A percentile compares a stretch with the other conserved stretches of the same genome.
Conservation (phyloP, 768 basidiomycete species). For the Cubamyces lactineus region DNA sequence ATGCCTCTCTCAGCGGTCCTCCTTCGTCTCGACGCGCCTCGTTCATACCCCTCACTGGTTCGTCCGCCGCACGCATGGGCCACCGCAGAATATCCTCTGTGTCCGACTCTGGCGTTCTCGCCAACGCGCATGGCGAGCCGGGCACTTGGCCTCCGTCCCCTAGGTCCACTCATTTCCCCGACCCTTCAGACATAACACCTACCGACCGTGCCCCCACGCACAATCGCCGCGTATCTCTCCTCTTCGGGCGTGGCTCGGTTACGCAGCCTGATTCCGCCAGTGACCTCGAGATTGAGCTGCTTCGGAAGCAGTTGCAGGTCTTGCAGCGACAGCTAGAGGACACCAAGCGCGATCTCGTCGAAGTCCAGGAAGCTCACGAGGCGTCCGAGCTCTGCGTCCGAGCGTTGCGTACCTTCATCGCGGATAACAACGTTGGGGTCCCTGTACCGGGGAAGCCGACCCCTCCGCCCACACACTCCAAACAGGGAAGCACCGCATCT, state of each 20-base stretch:
- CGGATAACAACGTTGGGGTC: slow-evolving; percentile 67
- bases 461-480: slow-evolving; percentile 13
- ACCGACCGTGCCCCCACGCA: slow-evolving; percentile 9
- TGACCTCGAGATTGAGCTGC: slow-evolving; percentile 44
- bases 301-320: slow-evolving; percentile 61
- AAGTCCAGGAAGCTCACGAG: slow-evolving; percentile 81
- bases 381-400: slow-evolving; percentile 86
- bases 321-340: slow-evolving; percentile 65
- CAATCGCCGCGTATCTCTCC: slow-evolving; percentile 49
- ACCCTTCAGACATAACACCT: slow-evolving; percentile 20
- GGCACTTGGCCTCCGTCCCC: slow-evolving; percentile 25
- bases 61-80: slow-evolving; percentile 45
- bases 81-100: slow-evolving; percentile 79
- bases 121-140: slow-evolving; percentile 36
- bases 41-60: slow-evolving; percentile 72
- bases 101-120: slow-evolving; percentile 55
- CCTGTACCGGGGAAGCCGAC: slow-evolving; percentile 28
- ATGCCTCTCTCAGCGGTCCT: slow-evolving; percentile 44
- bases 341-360: slow-evolving; percentile 66
- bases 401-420: slow-evolving; percentile 82
- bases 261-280: slow-evolving; percentile 38
- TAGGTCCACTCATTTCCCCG: slow-evolving; percentile 13
- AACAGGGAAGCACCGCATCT: slow-evolving; percentile 32
- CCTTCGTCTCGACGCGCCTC: slow-evolving; percentile 71
- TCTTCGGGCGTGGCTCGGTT: slow-evolving; percentile 56